Conservation (phyloP, 768 basidiomycete species). For the Vararia minispora region DNA sequence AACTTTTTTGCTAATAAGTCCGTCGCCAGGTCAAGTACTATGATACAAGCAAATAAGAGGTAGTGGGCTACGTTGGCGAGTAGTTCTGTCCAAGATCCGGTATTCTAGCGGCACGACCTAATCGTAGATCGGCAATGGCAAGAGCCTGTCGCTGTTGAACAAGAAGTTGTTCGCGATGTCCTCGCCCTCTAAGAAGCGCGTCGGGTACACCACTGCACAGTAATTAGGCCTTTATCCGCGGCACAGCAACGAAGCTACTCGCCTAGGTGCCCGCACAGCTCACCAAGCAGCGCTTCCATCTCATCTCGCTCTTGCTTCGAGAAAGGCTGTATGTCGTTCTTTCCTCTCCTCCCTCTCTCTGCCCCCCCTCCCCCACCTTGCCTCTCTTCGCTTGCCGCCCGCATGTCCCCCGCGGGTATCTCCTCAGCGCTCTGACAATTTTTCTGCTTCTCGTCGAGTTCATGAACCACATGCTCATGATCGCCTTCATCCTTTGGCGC, state of each 20-base stretch:
- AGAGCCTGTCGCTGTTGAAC: conserved; percentile 75
- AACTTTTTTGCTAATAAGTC: too few relatives aligned
- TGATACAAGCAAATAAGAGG: too few relatives aligned
- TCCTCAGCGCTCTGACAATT: too few relatives aligned
- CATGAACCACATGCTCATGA: conserved; percentile 13
- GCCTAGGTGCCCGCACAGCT: conserved; percentile 85
- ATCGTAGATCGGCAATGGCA: conserved; percentile 69
- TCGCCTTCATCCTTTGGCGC: conserved; percentile 18
- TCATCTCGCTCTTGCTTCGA: conserved; percentile 76
- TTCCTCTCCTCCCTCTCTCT: conserved; percentile 21
- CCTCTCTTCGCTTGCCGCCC: conserved; percentile 1
- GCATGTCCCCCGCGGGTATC: not conserved
- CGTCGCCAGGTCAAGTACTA: too few relatives aligned
- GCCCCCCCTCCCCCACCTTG: conserved; percentile 25
- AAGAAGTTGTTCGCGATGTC: conserved; percentile 88
- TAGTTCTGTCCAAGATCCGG: too few relatives aligned
- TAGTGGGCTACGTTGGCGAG: too few relatives aligned
- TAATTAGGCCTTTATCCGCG: not conserved
- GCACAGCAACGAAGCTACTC: conserved; percentile 15
- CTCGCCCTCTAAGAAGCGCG: conserved; percentile 86
- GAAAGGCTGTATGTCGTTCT: conserved; percentile 51
- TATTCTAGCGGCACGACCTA: too few relatives aligned
- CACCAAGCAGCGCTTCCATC: conserved; percentile 75
- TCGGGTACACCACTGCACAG: conserved; percentile 68
- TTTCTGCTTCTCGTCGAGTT: conserved; percentile 3